Percentiles rank a stretch among this genome's conserved stretches.
Evolutionary conservation across 371 early-diverging fungal genomes (phyloP).

Genomic region (Mucor plumbeus): DNA sequence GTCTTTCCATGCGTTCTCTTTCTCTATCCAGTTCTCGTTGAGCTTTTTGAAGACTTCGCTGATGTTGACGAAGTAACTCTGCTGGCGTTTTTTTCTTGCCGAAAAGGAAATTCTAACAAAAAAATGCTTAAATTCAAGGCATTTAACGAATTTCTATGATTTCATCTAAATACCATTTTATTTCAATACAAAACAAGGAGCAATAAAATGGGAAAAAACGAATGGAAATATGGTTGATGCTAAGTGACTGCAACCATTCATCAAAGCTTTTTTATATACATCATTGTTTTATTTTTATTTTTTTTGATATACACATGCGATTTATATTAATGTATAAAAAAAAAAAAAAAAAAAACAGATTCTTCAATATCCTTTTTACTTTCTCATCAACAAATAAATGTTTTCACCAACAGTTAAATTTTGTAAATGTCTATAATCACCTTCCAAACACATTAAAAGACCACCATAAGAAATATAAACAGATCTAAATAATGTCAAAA

Average conservation of each 20-base stretch:
- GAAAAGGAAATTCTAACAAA: conserved; percentile 66
- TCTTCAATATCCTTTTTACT: conserved; percentile 46
- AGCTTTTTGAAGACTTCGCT: conserved; percentile 85
- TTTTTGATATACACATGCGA: not conserved
- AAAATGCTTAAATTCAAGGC: not conserved
- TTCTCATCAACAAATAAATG: conserved; percentile 88
- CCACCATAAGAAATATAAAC: conserved; percentile 95
- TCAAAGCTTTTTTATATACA: conserved; percentile 3
- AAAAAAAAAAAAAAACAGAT: not conserved
- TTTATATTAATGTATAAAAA: not conserved
- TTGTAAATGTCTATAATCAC: conserved; percentile 84
- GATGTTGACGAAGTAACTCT: conserved; percentile 90
- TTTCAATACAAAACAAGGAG: not conserved
- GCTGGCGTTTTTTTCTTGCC: conserved; percentile 81
- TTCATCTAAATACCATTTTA: not conserved
- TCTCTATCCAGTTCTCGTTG: conserved; percentile 94
- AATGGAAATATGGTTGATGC: not conserved
- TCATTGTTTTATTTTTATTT: conserved; percentile 10
- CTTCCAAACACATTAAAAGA: conserved; percentile 89
- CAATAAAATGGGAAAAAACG: not conserved
- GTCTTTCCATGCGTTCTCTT: conserved; percentile 83
- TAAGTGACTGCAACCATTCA: conserved; percentile 1
- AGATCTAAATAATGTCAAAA: conserved; percentile 44
- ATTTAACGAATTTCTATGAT: not conserved
- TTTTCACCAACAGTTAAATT: conserved; percentile 85